Conservation (phyloP, 345 rosid genomes). For the Brassica rapa region DNA sequence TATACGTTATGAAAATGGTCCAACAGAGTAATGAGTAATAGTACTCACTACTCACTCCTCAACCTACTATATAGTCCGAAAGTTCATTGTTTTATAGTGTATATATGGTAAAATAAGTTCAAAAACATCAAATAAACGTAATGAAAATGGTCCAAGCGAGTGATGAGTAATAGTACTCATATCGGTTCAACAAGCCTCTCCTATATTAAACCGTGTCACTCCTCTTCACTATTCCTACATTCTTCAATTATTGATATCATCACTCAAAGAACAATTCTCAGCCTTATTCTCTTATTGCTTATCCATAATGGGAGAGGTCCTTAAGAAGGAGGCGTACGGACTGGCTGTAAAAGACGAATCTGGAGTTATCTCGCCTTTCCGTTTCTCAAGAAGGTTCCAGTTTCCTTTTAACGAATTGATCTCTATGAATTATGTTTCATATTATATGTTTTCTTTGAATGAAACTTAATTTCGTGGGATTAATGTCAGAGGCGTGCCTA, state of each 20-base stretch:
- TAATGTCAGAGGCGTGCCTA: too few relatives aligned
- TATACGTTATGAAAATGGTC: too few relatives aligned
- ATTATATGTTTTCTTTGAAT: background rate
- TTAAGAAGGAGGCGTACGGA: conserved; percentile 43
- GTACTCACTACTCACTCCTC: background rate
- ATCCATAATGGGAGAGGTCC: conserved; percentile 25
- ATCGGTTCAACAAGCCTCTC: background rate
- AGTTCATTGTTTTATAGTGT: background rate
- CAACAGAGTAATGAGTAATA: too few relatives aligned
- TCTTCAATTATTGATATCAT: conserved; percentile 23
- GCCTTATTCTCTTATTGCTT: background rate
- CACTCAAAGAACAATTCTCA: background rate
- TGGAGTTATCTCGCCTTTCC: conserved; percentile 50
- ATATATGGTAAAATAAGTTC: background rate
- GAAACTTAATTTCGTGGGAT: background rate
- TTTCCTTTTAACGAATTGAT: background rate
- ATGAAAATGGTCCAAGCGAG: background rate
- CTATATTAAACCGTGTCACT: background rate
- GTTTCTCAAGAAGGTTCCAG: conserved; percentile 52
- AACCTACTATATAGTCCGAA: background rate
- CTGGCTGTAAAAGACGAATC: conserved; percentile 53
- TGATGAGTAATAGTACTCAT: background rate
- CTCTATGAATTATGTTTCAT: background rate
- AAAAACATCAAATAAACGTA: background rate
- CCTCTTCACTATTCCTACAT: background rate